phyloP scores from a whole-genome alignment of 768 basidiomycete genomes.

The Pleurotus tuoliensis region DNA sequence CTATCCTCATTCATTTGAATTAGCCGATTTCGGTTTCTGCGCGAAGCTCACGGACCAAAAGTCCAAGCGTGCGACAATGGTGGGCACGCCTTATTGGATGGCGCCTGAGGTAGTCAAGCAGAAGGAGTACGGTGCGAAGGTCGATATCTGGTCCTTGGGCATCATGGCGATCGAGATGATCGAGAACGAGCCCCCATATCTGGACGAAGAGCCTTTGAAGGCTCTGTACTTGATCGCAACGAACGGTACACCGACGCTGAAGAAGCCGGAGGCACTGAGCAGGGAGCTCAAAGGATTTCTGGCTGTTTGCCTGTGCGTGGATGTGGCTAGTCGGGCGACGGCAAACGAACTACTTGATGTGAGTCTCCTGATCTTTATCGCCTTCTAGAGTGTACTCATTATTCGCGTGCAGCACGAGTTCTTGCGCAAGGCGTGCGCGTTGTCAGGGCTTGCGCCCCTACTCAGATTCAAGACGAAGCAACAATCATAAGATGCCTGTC shows the following conservation, averaged over 20 bases:
- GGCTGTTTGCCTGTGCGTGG: slow-evolving; percentile 97
- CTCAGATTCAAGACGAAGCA: slow-evolving; percentile 77
- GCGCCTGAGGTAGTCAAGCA: slow-evolving; percentile 98
- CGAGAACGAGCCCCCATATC: slow-evolving; percentile 93
- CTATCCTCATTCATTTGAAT: slow-evolving; percentile 3
- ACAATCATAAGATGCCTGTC: slow-evolving; percentile 27
- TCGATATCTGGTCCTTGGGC: slow-evolving; percentile 94
- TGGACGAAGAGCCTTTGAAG: slow-evolving; percentile 93
- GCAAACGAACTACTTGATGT: slow-evolving; percentile 84
- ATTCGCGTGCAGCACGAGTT: slow-evolving; percentile 76
- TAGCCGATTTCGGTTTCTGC: slow-evolving; percentile 96
- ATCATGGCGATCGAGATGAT: slow-evolving; percentile 99
- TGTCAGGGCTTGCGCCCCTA: slow-evolving; percentile 80
- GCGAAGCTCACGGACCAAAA: slow-evolving; percentile 96
- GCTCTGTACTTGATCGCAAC: slow-evolving; percentile 95
- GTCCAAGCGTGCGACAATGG: slow-evolving; percentile 97
- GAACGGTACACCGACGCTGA: slow-evolving; percentile 96
- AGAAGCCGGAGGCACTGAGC: slow-evolving; percentile 90
- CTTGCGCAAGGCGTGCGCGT: slow-evolving; percentile 81
- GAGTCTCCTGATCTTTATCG: slow-evolving; percentile 22
- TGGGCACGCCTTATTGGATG: slow-evolving; percentile 98
- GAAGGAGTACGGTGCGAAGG: slow-evolving; percentile 95
- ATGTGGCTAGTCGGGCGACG: slow-evolving; percentile 90
- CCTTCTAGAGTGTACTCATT: slow-evolving; percentile 1
- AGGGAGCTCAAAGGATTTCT: slow-evolving; percentile 93